Percentiles rank a stretch among this genome's conserved stretches.
phyloP scores from a whole-genome alignment of 805 yeast genomes.

The Candida koratica region DNA sequence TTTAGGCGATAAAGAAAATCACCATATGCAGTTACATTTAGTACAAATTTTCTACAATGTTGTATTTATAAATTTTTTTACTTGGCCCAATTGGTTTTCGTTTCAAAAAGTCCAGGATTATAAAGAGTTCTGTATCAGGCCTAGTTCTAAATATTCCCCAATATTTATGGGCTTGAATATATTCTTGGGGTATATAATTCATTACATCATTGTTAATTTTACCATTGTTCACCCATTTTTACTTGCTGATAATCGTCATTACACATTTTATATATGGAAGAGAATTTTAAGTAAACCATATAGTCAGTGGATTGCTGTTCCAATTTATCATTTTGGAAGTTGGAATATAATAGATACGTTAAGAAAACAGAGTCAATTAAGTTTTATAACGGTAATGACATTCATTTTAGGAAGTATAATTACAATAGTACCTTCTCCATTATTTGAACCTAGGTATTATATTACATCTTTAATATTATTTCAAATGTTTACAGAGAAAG shows the following conservation, averaged over 20 bases:
- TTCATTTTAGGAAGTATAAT: constrained; percentile 49
- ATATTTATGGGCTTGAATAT: constrained; percentile 10
- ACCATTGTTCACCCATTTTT: constrained; percentile 86
- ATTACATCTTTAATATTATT: constrained; percentile 76
- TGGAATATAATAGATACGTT: constrained; percentile 27
- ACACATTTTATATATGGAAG: constrained; percentile 80
- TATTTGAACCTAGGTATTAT: constrained; percentile 91
- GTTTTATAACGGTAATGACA: constrained; percentile 43
- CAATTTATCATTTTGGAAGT: constrained; percentile 65
- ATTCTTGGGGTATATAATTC: constrained; percentile 29
- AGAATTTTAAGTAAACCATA: constrained; percentile 51
- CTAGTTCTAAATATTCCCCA: not conserved
- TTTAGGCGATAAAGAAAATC: constrained; percentile 88
- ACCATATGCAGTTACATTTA: constrained; percentile 62
- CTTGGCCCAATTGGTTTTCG: constrained; percentile 71
- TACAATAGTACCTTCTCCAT: constrained; percentile 82
- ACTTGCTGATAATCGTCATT: constrained; percentile 92
- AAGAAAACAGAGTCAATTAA: constrained; percentile 13
- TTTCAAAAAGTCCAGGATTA: constrained; percentile 29
- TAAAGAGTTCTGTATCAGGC: constrained; percentile 12
- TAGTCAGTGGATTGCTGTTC: constrained; percentile 49
- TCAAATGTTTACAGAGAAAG: constrained; percentile 45
- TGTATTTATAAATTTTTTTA: constrained; percentile 57
- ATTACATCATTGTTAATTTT: constrained; percentile 48
- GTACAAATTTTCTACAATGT: constrained; percentile 81